A percentile compares a stretch with the other conserved stretches of the same genome.
phyloP scores from a whole-genome alignment of 306 rosid species.

The Vigna trinervia region DNA sequence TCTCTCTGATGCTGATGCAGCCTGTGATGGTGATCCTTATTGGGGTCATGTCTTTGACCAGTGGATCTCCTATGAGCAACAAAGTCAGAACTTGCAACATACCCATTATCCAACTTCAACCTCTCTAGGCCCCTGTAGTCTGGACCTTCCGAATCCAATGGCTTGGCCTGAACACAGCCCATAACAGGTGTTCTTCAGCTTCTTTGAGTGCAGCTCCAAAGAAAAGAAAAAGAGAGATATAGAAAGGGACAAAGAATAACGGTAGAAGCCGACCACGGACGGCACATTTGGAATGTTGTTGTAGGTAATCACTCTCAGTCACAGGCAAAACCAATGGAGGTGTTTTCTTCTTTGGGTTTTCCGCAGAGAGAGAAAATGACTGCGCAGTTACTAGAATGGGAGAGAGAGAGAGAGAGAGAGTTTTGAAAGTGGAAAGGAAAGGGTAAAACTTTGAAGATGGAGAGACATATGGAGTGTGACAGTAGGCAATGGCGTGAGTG shows the following conservation, averaged over 20 bases:
- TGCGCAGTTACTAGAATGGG: constrained; percentile 4
- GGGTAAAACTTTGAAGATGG: background rate
- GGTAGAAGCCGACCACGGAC: constrained; percentile 74
- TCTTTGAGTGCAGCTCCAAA: constrained; percentile 1
- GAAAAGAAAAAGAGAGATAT: constrained; percentile 24
- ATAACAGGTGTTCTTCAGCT: constrained; percentile 35
- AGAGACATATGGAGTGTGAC: background rate
- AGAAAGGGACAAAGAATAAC: constrained; percentile 30
- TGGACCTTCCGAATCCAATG: constrained; percentile 50
- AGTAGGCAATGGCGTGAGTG: background rate
- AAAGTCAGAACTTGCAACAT: constrained; percentile 48
- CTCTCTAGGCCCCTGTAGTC: constrained; percentile 48
- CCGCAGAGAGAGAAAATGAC: constrained; percentile 50
- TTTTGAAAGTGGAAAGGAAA: background rate
- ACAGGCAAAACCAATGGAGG: constrained; percentile 24
- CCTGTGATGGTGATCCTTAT: constrained; percentile 8
- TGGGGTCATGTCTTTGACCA: constrained; percentile 46
- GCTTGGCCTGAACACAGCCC: constrained; percentile 83
- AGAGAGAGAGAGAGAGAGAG: background rate
- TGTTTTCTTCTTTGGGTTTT: constrained; percentile 49
- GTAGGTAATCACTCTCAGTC: background rate
- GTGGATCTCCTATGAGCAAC: constrained; percentile 57
- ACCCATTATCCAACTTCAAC: constrained; percentile 69
- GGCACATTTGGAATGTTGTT: constrained; percentile 59
- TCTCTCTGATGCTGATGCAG: constrained; percentile 3